Percentiles rank a stretch among this genome's conserved stretches.
phyloP scores from a whole-genome alignment of 805 yeast species.

The Ogataea henricii region DNA sequence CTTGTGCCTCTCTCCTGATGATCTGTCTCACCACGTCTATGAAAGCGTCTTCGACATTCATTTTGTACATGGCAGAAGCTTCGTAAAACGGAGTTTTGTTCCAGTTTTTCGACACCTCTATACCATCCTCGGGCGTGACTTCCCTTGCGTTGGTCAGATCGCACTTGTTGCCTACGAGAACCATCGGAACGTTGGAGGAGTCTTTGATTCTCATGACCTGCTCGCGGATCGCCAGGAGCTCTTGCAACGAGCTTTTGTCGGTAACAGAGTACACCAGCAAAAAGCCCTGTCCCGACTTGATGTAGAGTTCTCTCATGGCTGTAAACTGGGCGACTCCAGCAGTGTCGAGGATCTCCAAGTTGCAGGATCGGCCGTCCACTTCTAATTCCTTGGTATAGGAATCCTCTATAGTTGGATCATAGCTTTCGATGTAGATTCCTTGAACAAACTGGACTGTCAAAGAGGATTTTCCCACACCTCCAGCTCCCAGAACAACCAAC shows the following conservation, averaged over 20 bases:
- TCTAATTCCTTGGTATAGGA: conserved; percentile 87
- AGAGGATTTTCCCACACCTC: conserved; percentile 96
- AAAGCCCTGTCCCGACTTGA: conserved; percentile 82
- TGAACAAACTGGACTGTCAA: conserved; percentile 91
- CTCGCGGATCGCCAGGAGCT: conserved; percentile 74
- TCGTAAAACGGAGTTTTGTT: conserved; percentile 90
- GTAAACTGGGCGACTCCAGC: conserved; percentile 85
- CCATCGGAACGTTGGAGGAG: conserved; percentile 77
- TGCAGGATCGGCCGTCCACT: conserved; percentile 85
- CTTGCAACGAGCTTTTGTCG: conserved; percentile 68
- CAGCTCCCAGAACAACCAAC: conserved; percentile 91
- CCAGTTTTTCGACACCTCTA: conserved; percentile 81
- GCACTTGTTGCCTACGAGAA: conserved; percentile 87
- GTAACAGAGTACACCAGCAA: conserved; percentile 60
- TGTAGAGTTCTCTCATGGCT: conserved; percentile 89
- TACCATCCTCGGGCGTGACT: conserved; percentile 80
- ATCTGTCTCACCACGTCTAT: conserved; percentile 87
- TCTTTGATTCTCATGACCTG: conserved; percentile 86
- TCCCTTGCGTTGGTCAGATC: conserved; percentile 76
- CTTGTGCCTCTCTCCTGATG: conserved; percentile 65
- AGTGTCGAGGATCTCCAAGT: conserved; percentile 72
- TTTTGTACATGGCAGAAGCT: conserved; percentile 87
- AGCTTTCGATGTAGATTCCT: conserved; percentile 84
- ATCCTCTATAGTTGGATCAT: conserved; percentile 97
- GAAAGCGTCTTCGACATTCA: conserved; percentile 90